A percentile compares a stretch with the other conserved stretches of the same genome.
Conservation (phyloP, 1,284 basidiomycete genomes). For the Clitocybe nebularis region DNA sequence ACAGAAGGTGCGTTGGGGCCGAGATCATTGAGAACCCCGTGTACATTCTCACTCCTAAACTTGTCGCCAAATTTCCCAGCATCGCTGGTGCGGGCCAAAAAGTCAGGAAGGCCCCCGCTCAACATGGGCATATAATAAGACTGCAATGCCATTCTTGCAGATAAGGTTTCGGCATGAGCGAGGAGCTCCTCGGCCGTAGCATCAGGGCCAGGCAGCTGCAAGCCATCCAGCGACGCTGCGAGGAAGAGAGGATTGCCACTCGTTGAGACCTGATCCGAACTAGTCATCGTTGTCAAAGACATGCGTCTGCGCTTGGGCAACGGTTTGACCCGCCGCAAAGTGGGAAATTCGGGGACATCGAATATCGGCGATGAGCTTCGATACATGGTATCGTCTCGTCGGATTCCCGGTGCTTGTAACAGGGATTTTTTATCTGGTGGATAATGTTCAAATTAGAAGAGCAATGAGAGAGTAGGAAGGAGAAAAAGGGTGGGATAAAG, state of each 20-base stretch:
- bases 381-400: slow-evolving; percentile 29
- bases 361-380: slow-evolving; percentile 46
- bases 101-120: slow-evolving; percentile 10
- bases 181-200: slow-evolving; percentile 48
- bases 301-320: slow-evolving; percentile 70
- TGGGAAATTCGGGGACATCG: slow-evolving; percentile 58
- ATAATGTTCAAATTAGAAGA: slow-evolving; percentile 3
- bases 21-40: slow-evolving; percentile 6
- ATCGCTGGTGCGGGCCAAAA: slow-evolving; percentile 30
- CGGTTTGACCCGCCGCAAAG: slow-evolving; percentile 64
- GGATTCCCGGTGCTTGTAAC: background rate
- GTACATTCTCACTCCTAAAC: background rate
- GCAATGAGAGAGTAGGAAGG: slow-evolving; percentile 3
- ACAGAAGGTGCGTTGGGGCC: slow-evolving; percentile 7
- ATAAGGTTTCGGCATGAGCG: slow-evolving; percentile 44
- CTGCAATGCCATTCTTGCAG: slow-evolving; percentile 52
- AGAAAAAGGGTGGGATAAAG: slow-evolving; percentile 4
- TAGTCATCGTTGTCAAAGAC: slow-evolving; percentile 14
- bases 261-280: slow-evolving; percentile 2
- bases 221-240: slow-evolving; percentile 23
- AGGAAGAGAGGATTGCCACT: slow-evolving; percentile 6
- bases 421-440: background rate
- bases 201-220: slow-evolving; percentile 29
- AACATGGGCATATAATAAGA: slow-evolving; percentile 62
- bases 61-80: background rate